These are phyloP conservation scores for Alternaria novae-zelandiae DNA, from an alignment of 2,329 filamentous ascomycete species.

Conservation along the genomic window DNA sequence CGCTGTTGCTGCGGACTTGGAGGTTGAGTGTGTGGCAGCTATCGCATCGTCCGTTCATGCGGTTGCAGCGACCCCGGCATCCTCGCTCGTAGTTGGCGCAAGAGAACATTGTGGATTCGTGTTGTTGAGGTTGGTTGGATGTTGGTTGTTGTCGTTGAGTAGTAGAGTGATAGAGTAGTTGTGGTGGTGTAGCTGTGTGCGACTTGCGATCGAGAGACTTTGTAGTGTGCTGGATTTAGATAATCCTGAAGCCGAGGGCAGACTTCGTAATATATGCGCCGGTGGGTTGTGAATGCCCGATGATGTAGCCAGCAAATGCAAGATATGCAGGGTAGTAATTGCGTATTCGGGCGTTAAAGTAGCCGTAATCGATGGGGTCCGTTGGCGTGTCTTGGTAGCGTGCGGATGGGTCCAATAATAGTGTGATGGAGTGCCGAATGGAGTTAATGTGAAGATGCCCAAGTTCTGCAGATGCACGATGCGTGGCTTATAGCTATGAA, in stretches of 20 bases:
- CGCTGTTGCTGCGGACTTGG: constrained; percentile 40
- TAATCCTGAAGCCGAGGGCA: constrained; percentile 1
- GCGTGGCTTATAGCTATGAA: constrained; percentile 5
- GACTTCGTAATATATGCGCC: constrained; percentile 34
- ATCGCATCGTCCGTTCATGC: constrained; percentile 45
- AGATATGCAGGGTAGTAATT: constrained; percentile 31
- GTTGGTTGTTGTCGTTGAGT: not conserved
- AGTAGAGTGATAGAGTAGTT: not conserved
- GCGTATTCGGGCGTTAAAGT: constrained; percentile 27
- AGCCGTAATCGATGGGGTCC: constrained; percentile 22
- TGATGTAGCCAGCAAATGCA: constrained; percentile 31
- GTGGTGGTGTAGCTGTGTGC: not conserved
- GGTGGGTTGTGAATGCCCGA: constrained; percentile 32
- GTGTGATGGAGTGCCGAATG: constrained; percentile 2
- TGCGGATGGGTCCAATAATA: constrained; percentile 24
- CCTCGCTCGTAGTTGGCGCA: constrained; percentile 54
- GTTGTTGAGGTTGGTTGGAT: not conserved
- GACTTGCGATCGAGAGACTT: not conserved
- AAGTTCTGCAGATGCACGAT: not conserved
- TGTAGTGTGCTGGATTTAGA: not conserved
- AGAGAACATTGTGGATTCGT: constrained; percentile 48
- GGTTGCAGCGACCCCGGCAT: constrained; percentile 52
- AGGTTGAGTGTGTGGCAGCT: constrained; percentile 51
- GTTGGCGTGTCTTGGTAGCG: constrained; percentile 32
- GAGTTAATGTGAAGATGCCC: constrained; percentile 5